phyloP scores from a whole-genome alignment of 495 filamentous ascomycete species.

The Penicillium alfredii region DNA sequence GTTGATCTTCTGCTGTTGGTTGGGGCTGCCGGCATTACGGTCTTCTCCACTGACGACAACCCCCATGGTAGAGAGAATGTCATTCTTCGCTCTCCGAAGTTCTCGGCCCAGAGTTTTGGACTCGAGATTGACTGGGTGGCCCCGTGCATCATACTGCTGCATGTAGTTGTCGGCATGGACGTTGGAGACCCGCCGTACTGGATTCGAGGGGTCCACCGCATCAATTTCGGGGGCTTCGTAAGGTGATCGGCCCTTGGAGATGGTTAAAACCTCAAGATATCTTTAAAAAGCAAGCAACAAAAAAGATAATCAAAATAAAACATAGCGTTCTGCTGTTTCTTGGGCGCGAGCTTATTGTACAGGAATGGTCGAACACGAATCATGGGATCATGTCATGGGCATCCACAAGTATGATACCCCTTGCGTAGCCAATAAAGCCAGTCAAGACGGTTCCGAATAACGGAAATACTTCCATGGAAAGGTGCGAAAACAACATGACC shows the following conservation, averaged over 20 bases:
- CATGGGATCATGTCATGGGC: too few species aligned
- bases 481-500: neutral
- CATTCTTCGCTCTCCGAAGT: constrained; percentile 50
- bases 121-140: constrained; percentile 59
- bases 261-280: constrained; percentile 19
- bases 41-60: constrained; percentile 45
- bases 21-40: constrained; percentile 23
- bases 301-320: neutral
- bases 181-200: constrained; percentile 28
- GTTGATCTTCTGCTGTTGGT: constrained; percentile 39
- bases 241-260: constrained; percentile 60
- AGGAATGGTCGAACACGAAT: too few species aligned
- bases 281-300: neutral
- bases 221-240: constrained; percentile 54
- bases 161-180: constrained; percentile 42
- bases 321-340: too few species aligned
- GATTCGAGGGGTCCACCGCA: constrained; percentile 11
- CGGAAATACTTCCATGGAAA: too few species aligned
- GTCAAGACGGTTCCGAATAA: too few species aligned
- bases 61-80: constrained; percentile 52
- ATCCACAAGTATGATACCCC: too few species aligned
- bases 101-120: constrained; percentile 39
- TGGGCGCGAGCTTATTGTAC: too few species aligned
- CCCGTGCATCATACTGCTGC: constrained; percentile 66
- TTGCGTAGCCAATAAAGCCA: too few species aligned